These are phyloP conservation scores for Lodderomyces jiufengensis DNA, from an alignment of 1,139 yeast genomes.

Conservation along the genomic window DNA sequence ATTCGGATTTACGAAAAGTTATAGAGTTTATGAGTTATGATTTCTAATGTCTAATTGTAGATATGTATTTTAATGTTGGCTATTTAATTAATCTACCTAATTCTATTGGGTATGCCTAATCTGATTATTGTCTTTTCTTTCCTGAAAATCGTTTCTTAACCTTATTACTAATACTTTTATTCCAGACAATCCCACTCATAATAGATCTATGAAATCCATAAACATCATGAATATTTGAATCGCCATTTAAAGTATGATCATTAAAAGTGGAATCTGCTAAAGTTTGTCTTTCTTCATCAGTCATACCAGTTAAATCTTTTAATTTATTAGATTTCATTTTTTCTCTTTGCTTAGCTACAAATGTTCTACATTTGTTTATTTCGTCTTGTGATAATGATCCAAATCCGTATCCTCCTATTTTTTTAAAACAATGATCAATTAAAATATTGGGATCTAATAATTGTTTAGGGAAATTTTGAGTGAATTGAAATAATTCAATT, in stretches of 20 bases:
- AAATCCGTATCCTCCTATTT: conserved; percentile 63
- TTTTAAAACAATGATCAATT: conserved; percentile 71
- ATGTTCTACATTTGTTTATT: conserved; percentile 68
- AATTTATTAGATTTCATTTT: conserved; percentile 38
- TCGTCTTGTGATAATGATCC: conserved; percentile 81
- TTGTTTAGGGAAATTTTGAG: conserved; percentile 78
- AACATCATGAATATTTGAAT: conserved; percentile 40
- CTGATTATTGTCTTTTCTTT: conserved; percentile 3
- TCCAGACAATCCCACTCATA: conserved; percentile 58
- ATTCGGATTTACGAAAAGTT: no score
- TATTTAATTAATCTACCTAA: no score
- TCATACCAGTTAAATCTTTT: conserved; percentile 29
- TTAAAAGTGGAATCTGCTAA: conserved; percentile 15
- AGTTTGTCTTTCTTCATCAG: conserved; percentile 39
- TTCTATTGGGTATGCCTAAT: no score
- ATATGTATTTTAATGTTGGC: no score
- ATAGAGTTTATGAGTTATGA: no score
- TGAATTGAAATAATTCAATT: conserved; percentile 80
- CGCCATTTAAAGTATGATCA: conserved; percentile 5
- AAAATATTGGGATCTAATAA: conserved; percentile 67
- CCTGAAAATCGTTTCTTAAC: conserved; percentile 40
- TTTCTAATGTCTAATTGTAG: no score
- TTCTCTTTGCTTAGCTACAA: conserved; percentile 62
- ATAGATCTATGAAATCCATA: conserved; percentile 51
- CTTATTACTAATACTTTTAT: conserved; percentile 48